Evolutionary conservation across 2,329 filamentous ascomycete genomes (phyloP).

Genomic region (Ceratocystis albifundus): DNA sequence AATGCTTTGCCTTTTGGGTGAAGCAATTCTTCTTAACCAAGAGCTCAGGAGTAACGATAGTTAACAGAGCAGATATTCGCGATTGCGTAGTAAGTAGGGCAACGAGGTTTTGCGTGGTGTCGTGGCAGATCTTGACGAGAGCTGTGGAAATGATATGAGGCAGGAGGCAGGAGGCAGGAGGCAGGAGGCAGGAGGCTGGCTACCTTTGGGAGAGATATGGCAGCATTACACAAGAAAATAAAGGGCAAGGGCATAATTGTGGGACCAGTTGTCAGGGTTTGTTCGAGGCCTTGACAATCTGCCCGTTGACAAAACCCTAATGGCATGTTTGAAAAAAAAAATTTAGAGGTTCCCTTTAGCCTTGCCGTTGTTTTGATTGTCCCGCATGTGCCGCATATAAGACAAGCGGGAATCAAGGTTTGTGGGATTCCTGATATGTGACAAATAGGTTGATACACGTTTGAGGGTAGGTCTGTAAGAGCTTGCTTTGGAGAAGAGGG

Average conservation of each 20-base stretch:
- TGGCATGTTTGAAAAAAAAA: too few relatives aligned
- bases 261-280: background rate
- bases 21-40: background rate
- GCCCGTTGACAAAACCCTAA: too few relatives aligned
- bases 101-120: background rate
- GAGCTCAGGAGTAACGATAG: background rate
- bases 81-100: background rate
- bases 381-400: background rate
- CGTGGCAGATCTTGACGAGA: background rate
- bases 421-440: background rate
- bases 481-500: background rate
- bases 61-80: background rate
- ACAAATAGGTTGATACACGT: background rate
- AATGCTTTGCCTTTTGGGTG: background rate
- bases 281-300: background rate
- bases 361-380: background rate
- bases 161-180: too few relatives aligned
- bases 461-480: background rate
- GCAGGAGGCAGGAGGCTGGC: too few relatives aligned
- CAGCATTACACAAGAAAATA: background rate
- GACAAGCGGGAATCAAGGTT: background rate
- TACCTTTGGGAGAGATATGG: background rate
- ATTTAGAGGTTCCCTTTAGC: background rate
- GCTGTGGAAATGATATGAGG: background rate
- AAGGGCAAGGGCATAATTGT: background rate